Percentiles rank a stretch among this genome's conserved stretches.
Evolutionary conservation across 2,329 filamentous ascomycete genomes (phyloP).

Genomic region (Fusarium continuum): DNA sequence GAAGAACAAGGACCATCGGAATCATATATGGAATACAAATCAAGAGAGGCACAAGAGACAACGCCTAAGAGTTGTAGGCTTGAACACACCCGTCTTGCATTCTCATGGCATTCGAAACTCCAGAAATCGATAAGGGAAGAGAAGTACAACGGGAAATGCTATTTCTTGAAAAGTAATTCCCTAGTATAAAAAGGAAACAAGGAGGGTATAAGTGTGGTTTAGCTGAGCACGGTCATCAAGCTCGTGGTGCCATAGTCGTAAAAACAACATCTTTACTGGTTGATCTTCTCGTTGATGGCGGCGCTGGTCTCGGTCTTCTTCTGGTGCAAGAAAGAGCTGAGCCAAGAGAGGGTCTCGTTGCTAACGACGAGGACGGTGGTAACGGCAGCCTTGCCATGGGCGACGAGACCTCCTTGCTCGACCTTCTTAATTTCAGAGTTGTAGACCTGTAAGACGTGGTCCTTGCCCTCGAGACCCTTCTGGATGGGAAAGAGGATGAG

Average conservation of each 20-base stretch:
- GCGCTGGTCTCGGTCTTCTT: slow-evolving; percentile 72
- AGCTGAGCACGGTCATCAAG: slow-evolving; percentile 19
- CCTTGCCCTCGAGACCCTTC: slow-evolving; percentile 68
- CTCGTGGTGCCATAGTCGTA: slow-evolving; percentile 1
- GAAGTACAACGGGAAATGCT: slow-evolving; percentile 15
- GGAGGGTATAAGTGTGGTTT: slow-evolving; percentile 39
- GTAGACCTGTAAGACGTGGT: slow-evolving; percentile 68
- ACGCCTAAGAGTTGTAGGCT: background rate
- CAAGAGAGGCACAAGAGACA: slow-evolving; percentile 2
- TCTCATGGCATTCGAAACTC: slow-evolving; percentile 4
- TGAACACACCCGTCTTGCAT: slow-evolving; percentile 1
- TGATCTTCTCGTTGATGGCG: slow-evolving; percentile 60
- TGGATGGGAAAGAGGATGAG: slow-evolving; percentile 70
- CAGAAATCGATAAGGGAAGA: slow-evolving; percentile 13
- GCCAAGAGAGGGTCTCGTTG: slow-evolving; percentile 69
- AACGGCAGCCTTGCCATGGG: slow-evolving; percentile 74
- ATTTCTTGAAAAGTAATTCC: slow-evolving; percentile 7
- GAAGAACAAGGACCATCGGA: slow-evolving; percentile 4
- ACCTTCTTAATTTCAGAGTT: slow-evolving; percentile 69
- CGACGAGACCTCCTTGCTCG: slow-evolving; percentile 70
- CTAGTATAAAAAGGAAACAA: slow-evolving; percentile 18
- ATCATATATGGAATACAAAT: slow-evolving; percentile 1
- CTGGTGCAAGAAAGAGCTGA: slow-evolving; percentile 65
- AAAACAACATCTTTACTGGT: slow-evolving; percentile 49
- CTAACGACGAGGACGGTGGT: slow-evolving; percentile 73